Evolutionary conservation across 345 rosid genomes (phyloP), one percentile per base, ranked within the genome.

Genomic region (Erodium maritimum): DNA sequence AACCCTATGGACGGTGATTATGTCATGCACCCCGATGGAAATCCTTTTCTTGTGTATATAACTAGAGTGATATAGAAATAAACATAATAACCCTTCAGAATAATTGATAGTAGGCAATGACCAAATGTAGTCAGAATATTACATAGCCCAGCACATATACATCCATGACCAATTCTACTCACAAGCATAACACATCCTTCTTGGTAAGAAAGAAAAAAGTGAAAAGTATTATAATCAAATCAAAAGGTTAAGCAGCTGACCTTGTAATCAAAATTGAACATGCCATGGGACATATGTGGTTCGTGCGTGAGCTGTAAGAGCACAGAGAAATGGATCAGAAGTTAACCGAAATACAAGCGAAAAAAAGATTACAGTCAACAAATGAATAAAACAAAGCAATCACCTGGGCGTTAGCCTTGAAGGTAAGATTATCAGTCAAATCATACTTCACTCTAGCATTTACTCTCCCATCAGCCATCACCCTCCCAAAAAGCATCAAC

Each of bases 401-500:
- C 52, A 87, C 99, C 82, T 83, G 96, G 60, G 95, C 91, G 79
- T 83, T 89, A 24, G 91, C 95, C 71, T 85, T 93, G 78, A 93
- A 50, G 52, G 79, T 54, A 48, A 89, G 70, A 73, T 78, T 80
- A 21, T 93, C 95, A 19, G 94, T 83, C 69, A 89, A 60, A 78
- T 93, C 99, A 56, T 86, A 85, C 61, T 87, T 93, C 72, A 78
- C 79, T 77, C 99, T 85, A 14, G 97, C 99, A 62, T 67, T 87
- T 60, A 83, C 64, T 70, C 95, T 83, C 69, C 97, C 99, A 70
- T 93, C 99, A 0, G 91, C 87, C 84, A 85, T 62, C 19, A 93
- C 78, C 69, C 96, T 85, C 64, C 99, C 97, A 59, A 89, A 65
- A 63, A 93, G 95, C 99, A 93, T 82, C 76, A 85, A 69, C 99